Evolutionary conservation across 495 filamentous ascomycete species (phyloP).

Genomic region (Tuber borchii): DNA sequence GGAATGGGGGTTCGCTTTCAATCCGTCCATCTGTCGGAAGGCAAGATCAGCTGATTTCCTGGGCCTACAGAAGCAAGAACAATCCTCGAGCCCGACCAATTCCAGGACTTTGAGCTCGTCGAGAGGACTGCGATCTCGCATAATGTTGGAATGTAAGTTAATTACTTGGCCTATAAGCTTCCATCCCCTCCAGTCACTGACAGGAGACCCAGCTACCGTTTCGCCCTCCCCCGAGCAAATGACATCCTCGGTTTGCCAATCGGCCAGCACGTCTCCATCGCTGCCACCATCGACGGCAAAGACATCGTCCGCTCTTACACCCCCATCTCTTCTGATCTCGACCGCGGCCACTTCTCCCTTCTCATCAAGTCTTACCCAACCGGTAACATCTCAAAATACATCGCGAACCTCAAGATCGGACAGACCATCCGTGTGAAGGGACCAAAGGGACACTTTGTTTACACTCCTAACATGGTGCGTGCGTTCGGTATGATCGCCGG

Average conservation of each 20-base stretch:
- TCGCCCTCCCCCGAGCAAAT: slow-evolving; percentile 65
- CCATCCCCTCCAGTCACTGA: slow-evolving; percentile 25
- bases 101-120: slow-evolving; percentile 81
- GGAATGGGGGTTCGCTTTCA: neutral
- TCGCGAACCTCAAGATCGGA: slow-evolving; percentile 72
- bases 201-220: slow-evolving; percentile 64
- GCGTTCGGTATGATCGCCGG: slow-evolving; percentile 97
- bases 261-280: slow-evolving; percentile 96
- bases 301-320: slow-evolving; percentile 95
- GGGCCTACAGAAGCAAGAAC: slow-evolving; percentile 58
- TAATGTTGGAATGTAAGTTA: slow-evolving; percentile 81
- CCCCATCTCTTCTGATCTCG: slow-evolving; percentile 85
- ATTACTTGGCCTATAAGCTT: neutral
- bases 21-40: slow-evolving; percentile 2
- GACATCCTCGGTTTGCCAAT: slow-evolving; percentile 92
- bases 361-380: slow-evolving; percentile 96
- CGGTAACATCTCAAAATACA: slow-evolving; percentile 89
- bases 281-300: slow-evolving; percentile 73
- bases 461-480: slow-evolving; percentile 87
- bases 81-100: slow-evolving; percentile 76
- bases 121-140: slow-evolving; percentile 90
- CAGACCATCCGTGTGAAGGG: slow-evolving; percentile 82
- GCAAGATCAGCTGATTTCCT: slow-evolving; percentile 35
- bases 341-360: slow-evolving; percentile 91
- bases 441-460: slow-evolving; percentile 95